phyloP scores from a whole-genome alignment of 2,329 filamentous ascomycete species.

The Hymenoscyphus infarciens region DNA sequence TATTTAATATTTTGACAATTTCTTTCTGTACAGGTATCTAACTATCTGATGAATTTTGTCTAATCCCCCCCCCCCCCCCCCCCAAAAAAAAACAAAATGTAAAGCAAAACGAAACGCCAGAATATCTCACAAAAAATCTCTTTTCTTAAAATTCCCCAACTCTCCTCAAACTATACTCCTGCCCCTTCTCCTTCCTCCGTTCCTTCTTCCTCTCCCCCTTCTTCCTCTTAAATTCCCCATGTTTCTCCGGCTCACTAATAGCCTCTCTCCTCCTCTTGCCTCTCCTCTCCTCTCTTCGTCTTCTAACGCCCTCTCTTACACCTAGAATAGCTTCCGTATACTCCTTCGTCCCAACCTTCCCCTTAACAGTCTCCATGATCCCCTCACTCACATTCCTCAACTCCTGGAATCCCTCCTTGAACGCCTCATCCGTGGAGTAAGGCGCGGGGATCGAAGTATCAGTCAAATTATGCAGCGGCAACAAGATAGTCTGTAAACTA shows the following conservation, averaged over 20 bases:
- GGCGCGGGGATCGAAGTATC: constrained; percentile 72
- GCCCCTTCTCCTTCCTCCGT: constrained; percentile 72
- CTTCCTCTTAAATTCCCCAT: constrained; percentile 74
- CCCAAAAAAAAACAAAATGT: neutral
- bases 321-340: constrained; percentile 73
- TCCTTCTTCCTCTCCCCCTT: constrained; percentile 82
- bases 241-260: constrained; percentile 75
- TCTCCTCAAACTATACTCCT: constrained; percentile 55
- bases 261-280: constrained; percentile 88
- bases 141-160: constrained; percentile 21
- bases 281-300: constrained; percentile 68
- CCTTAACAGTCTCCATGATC: constrained; percentile 77
- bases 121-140: neutral
- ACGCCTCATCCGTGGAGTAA: constrained; percentile 65
- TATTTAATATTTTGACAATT: too few species aligned
- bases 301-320: constrained; percentile 69
- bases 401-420: constrained; percentile 65
- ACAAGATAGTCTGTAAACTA: constrained; percentile 61
- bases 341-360: constrained; percentile 73
- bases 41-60: neutral
- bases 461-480: constrained; percentile 77
- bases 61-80: neutral
- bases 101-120: constrained; percentile 2
- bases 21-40: neutral
- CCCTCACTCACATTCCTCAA: constrained; percentile 71